These are phyloP conservation scores for Hypoxylon sp. DNA, from an alignment of 2,329 filamentous ascomycete species.

Conservation along the genomic window DNA sequence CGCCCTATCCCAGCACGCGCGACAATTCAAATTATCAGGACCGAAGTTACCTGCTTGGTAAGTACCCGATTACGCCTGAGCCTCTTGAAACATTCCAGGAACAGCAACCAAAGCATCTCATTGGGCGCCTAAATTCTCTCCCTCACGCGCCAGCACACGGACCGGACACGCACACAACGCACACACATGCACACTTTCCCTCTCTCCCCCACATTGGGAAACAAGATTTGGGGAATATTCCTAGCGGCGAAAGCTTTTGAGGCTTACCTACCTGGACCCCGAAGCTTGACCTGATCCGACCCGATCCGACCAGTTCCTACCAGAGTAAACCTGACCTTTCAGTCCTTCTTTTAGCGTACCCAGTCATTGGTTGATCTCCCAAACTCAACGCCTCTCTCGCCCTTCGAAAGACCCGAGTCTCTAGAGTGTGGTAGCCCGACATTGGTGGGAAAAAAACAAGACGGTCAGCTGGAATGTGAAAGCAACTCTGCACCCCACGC, in stretches of 20 bases:
- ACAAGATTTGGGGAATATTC: conserved; percentile 29
- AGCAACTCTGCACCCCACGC: conserved; percentile 31
- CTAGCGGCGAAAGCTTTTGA: conserved; percentile 17
- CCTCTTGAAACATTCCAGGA: conserved; percentile 43
- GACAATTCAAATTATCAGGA: conserved; percentile 20
- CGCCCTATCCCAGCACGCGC: conserved; percentile 29
- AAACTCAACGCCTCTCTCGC: conserved; percentile 3
- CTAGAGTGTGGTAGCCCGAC: conserved; percentile 1
- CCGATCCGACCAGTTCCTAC: neutral
- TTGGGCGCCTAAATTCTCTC: conserved; percentile 41
- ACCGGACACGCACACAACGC: conserved; percentile 5
- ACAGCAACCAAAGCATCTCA: conserved; percentile 30
- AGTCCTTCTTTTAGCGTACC: conserved; percentile 23
- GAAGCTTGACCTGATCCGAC: conserved; percentile 11
- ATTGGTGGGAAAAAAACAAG: conserved; percentile 8
- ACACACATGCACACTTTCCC: conserved; percentile 15
- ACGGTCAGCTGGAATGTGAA: conserved; percentile 44
- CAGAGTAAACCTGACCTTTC: conserved; percentile 31
- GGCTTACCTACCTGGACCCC: neutral
- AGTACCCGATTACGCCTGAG: conserved; percentile 27
- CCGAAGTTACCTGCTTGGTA: conserved; percentile 4
- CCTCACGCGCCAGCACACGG: conserved; percentile 16
- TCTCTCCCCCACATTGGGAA: conserved; percentile 34
- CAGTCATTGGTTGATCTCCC: conserved; percentile 12
- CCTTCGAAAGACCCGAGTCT: conserved; percentile 8